Evolutionary conservation across 2,329 filamentous ascomycete species (phyloP), one percentile per base, ranked within the genome.

Genomic region (Colletotrichum caudatum): DNA sequence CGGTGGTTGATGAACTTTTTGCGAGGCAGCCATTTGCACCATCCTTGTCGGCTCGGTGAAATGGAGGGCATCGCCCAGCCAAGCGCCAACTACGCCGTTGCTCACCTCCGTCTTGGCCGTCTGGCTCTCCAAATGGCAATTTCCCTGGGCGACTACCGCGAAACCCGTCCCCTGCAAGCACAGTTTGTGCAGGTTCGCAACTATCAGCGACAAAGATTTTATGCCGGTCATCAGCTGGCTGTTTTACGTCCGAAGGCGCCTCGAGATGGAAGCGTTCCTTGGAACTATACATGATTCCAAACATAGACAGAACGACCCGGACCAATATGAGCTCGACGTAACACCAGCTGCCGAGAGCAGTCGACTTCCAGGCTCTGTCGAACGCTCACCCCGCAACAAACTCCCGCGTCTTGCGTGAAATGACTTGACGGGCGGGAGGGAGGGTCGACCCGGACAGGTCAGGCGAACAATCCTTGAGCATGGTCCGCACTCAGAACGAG

Each of bases 41-140:
- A 69, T 69, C 69, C 69, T 35, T 71, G 69, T 71, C 65, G 65
- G 39, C 68, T 71, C 69, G 65, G 69, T 71, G 69, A 69, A 54
- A 41, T 56, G 53, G 69, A 64, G 53, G 65, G 65, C 54, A 64
- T 57, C 18, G 59, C 48, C 59, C 35, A 35, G 23, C 41, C 26
- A 33, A 44, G 50, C 23, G 50, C 50, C 20, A 23, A n/a, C 37
- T 59, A 59, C 16, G 23, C 29, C 50, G 50, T 37, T 54, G 59
- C 65, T 69, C 59, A 60, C 58, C 65, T 50, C 68, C 59, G 59
- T 58, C 65, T 69, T 54, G 69, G 69, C 59, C 60, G 65, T 65
- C 69, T 69, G 59, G 53, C 41, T 46, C 57, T 46, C 26, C 26
- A 39, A 44, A n/a, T 64, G 64, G 64, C 64, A 63, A 23, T 54